Conservation (phyloP, 306 rosid genomes). For the Lithocarpus polystachyus region DNA sequence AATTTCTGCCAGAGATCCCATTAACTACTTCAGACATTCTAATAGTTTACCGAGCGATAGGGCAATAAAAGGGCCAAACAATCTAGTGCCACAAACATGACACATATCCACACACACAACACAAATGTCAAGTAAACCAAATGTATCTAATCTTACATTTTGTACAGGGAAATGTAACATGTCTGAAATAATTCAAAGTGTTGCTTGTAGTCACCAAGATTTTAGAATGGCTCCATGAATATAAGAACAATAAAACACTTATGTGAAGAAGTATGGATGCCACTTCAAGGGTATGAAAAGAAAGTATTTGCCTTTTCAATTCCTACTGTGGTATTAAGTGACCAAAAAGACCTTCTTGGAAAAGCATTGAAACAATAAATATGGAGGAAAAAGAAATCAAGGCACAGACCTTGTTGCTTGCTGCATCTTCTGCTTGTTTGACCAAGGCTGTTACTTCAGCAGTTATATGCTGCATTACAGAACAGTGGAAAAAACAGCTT, state of each 20-base stretch:
- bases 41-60: not conserved
- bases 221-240: not conserved
- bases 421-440: slow-evolving; percentile 97
- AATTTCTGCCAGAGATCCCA: not conserved
- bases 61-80: not conserved
- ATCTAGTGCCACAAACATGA: not conserved
- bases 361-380: slow-evolving; percentile 2
- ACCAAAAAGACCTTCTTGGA: slow-evolving; percentile 4
- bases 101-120: not conserved
- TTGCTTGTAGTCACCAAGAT: not conserved
- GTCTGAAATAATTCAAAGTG: not conserved
- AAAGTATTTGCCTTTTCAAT: not conserved
- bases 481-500: slow-evolving; percentile 13
- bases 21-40: not conserved
- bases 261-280: not conserved
- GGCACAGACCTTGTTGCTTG: slow-evolving; percentile 72
- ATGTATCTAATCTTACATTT: not conserved
- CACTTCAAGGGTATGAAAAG: not conserved
- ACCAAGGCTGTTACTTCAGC: slow-evolving; percentile 92
- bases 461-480: slow-evolving; percentile 75
- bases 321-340: not conserved
- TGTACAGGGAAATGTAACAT: not conserved
- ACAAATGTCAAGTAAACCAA: not conserved
- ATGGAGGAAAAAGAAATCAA: slow-evolving; percentile 10
- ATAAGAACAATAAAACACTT: not conserved